Conservation (phyloP, 1,284 basidiomycete species). For the Cutaneotrichosporon dermatis region DNA sequence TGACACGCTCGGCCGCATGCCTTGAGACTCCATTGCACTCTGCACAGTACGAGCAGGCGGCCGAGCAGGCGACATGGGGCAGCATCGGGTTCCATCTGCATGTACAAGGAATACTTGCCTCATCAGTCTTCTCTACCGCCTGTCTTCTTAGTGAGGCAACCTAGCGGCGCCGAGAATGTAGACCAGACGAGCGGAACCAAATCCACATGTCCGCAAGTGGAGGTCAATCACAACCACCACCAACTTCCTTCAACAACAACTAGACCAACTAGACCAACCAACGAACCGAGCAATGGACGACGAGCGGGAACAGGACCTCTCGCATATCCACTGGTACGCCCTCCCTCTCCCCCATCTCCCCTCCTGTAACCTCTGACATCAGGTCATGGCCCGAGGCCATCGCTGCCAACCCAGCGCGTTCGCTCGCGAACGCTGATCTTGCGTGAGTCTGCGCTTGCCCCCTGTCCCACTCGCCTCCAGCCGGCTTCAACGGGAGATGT, state of each 20-base stretch:
- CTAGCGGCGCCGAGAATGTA: too few species aligned
- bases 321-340: slow-evolving; percentile 44
- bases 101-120: too few species aligned
- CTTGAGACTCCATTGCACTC: too few species aligned
- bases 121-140: too few species aligned
- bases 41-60: too few species aligned
- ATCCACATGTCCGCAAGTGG: slow-evolving; percentile 2
- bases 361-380: slow-evolving; percentile 10
- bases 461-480: too few species aligned
- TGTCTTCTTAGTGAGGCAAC: too few species aligned
- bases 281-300: slow-evolving; percentile 19
- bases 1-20: too few species aligned
- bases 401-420: slow-evolving; percentile 36
- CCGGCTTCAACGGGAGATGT: too few species aligned
- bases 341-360: not conserved
- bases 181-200: slow-evolving; percentile 5
- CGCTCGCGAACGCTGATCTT: slow-evolving; percentile 36
- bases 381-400: slow-evolving; percentile 47
- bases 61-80: too few species aligned
- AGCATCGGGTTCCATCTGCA: too few species aligned
- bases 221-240: not conserved
- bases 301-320: slow-evolving; percentile 37
- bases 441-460: slow-evolving; percentile 24
- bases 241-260: not conserved
- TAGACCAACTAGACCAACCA: not conserved